Base-by-base conservation (phyloP, 495 filamentous ascomycete genomes). In the Neurospora sp. region DNA sequence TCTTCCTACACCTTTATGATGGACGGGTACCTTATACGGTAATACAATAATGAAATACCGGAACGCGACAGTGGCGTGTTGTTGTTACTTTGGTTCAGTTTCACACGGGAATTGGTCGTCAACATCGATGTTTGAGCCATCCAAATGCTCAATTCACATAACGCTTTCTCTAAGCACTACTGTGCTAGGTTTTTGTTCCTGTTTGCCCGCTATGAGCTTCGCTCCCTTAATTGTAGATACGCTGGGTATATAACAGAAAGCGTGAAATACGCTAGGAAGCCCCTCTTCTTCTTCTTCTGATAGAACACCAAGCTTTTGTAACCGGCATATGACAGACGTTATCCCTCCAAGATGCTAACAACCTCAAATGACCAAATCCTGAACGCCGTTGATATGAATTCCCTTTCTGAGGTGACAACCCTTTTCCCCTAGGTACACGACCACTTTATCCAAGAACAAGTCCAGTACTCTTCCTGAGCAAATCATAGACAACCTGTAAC, bases 381-480 rank as follows among this genome's bases (percentile, higher is more conserved):
- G 39, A 54, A 44, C 39, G 35, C 37, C 48, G 27, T 35, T 66
- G 27, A 35, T 35, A 66, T 66, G 54, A 35, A 14, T 35, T 35
- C 35, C 14, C 27, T 31, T 35, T 35, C 5, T 5, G 27, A 66
- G 7, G 23, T 12, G n/a, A 59, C 48, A 62, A 66, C 54, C 54
- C 27, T 4, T 35, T 14, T 18, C 54, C 14, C 54, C 35, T 35
- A 35, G 35, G 35, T 27, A 48, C 4, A 35, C 14, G 23, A 31
- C 16, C 44, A 38, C 38, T 66, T 80, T 80, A 81, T 70, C 74
- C 75, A 71, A 86, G 76, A 69, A 76, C 75, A 39, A 92, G 79
- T n/a, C 89, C 88, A 74, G 85, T 86, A 72, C 93, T 88, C 40
- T 82, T 82, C 76, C 83, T 84, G 44, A 92, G 82, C 18, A 90